Percentiles rank a stretch among this genome's conserved stretches.
Conservation (phyloP, 768 basidiomycete species). For the Clavulina sp. region DNA sequence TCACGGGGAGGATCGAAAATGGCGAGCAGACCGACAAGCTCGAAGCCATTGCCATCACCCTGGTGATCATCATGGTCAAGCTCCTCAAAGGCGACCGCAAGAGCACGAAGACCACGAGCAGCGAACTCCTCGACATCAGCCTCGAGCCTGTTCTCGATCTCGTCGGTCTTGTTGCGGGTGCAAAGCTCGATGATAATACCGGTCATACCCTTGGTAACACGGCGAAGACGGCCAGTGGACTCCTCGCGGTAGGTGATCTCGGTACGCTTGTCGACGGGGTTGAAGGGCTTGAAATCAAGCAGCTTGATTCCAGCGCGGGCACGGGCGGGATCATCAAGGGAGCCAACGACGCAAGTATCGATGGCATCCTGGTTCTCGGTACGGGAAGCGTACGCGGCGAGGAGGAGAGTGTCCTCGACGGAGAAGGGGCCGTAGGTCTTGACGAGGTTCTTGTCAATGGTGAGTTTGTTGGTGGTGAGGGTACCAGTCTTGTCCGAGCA, state of each 20-base stretch:
- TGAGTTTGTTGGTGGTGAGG: conserved; percentile 97
- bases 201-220: conserved; percentile 99
- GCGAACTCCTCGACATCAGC: conserved; percentile 94
- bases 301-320: conserved; percentile 91
- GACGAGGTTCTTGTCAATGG: conserved; percentile 85
- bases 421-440: conserved; percentile 80
- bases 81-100: conserved; percentile 92
- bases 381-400: conserved; percentile 90
- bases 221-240: conserved; percentile 88
- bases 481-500: conserved; percentile 99
- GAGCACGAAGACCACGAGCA: conserved; percentile 86
- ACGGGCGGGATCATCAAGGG: conserved; percentile 48
- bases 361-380: conserved; percentile 99
- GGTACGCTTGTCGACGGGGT: conserved; percentile 97
- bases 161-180: conserved; percentile 91
- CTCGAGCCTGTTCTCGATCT: conserved; percentile 80
- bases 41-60: conserved; percentile 89
- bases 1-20: conserved; percentile 97
- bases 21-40: conserved; percentile 88
- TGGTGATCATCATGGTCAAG: conserved; percentile 67
- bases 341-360: conserved; percentile 68
- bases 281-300: conserved; percentile 98
- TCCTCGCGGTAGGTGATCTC: conserved; percentile 96
- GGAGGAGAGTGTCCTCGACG: conserved; percentile 79
- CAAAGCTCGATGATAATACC: conserved; percentile 96